phyloP scores from a whole-genome alignment of 495 filamentous ascomycete genomes.

The Recurvomyces mirabilis region DNA sequence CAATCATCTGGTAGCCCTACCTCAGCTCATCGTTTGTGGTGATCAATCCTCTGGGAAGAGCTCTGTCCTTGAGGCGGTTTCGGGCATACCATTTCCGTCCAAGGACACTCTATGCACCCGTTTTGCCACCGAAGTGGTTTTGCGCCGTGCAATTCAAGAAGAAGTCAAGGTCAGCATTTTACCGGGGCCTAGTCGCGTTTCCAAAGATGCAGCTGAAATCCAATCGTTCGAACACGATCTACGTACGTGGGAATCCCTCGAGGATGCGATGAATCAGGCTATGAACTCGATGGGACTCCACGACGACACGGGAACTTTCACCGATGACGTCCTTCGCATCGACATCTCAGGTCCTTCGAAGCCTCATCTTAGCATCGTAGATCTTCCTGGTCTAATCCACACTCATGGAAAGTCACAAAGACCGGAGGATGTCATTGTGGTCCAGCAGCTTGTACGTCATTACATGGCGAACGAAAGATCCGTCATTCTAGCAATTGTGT shows the following conservation, averaged over 20 bases:
- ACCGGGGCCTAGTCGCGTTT: too few relatives aligned
- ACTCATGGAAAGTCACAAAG: slow-evolving; percentile 7
- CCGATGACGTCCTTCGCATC: slow-evolving; percentile 10
- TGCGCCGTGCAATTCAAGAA: slow-evolving; percentile 29
- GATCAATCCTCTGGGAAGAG: slow-evolving; percentile 23
- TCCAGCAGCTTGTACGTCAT: slow-evolving; percentile 11
- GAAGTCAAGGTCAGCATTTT: neutral
- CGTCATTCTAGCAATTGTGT: slow-evolving; percentile 55
- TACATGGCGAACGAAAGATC: slow-evolving; percentile 33
- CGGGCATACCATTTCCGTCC: slow-evolving; percentile 30
- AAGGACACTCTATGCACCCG: slow-evolving; percentile 44
- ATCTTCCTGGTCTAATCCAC: slow-evolving; percentile 25
- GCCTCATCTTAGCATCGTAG: slow-evolving; percentile 15
- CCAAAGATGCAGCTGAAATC: too few relatives aligned
- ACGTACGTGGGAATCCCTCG: neutral
- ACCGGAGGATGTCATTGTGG: slow-evolving; percentile 16
- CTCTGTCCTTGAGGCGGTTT: slow-evolving; percentile 27
- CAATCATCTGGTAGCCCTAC: neutral
- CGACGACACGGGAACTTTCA: slow-evolving; percentile 5
- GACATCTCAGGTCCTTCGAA: slow-evolving; percentile 9
- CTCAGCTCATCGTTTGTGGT: slow-evolving; percentile 22
- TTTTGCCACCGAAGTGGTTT: slow-evolving; percentile 48
- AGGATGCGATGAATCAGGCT: neutral
- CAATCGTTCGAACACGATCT: neutral
- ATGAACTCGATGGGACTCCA: neutral